Base-by-base conservation (phyloP, 2,329 filamentous ascomycete genomes). In the Pestalotiopsis fici region DNA sequence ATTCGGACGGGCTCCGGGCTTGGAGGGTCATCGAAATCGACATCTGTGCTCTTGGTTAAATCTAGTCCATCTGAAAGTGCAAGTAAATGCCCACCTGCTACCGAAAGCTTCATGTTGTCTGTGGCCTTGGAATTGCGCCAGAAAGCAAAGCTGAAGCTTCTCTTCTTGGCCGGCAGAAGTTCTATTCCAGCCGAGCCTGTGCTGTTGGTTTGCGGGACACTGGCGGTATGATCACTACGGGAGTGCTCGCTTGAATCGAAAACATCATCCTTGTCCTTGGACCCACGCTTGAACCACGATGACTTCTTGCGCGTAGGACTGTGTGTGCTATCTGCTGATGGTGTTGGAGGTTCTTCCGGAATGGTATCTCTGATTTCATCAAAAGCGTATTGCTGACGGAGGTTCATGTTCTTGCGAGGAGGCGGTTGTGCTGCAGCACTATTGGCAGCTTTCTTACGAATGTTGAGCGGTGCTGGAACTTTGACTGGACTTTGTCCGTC, bases 241-340 rank as follows among this genome's bases (percentile, higher is more conserved):
- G 70, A 69, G 18, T 55, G 68, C 7, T n/a, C 63, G 12, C 65
- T 67, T 5, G 68, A 56, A 59, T 66, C 66, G 1, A 72, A 59
- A 5, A 74, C 7, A 50, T 73, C 72, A 11, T 72, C 71, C 65
- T 71, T 75, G 18, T 80, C 77, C 69, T 83, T 86, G 12, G 83
- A 84, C 18, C 75, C 71, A 12, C 85, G 81, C 69, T 82, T 84
- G 74, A 88, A 87, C 86, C 86, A 88, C 2, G 81, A 82, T 3
- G 79, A 75, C 62, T 82, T 84, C 76, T 85, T 86, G 74, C 82
- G 85, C 69, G 68, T 28, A 18, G 79, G 79, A 57, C 72, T 61
- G 2, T 69, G 69, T 11, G 68, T 70, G 35, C 65, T 68, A 57
- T 72, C 69, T 54, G 74, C 71, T 2, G 70, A 71, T 43, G 65